Evolutionary conservation across 1,284 basidiomycete species (phyloP), one percentile per base, ranked within the genome.

Genomic region (Caloboletus firmus): DNA sequence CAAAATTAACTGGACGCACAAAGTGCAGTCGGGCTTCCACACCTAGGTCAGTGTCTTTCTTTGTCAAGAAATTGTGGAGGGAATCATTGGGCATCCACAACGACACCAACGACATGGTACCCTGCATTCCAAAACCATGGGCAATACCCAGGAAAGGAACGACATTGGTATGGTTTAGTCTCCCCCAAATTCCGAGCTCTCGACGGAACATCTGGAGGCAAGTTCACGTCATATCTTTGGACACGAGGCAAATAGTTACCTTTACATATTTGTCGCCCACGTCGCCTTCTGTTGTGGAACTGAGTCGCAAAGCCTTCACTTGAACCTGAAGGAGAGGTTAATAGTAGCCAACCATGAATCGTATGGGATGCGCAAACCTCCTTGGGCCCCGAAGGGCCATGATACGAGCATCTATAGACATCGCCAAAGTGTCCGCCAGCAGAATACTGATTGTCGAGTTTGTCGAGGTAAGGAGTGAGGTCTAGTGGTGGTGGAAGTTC

Each of bases 121-220:
- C 51, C 2, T 1, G 0, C 51, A 58, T 51, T 10, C 58, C 63
- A 45, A 63, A 62, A 0, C 63, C 62, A 11, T 49, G 30, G 13
- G 59, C 48, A 34, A 59, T 28, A 15, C 60, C 60, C 1, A 59
- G 31, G 39, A 60, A 59, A 1, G 50, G 58, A 15, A 59, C 55
- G 4, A 59, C 13, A 34, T 54, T 56, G 7, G 15, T 7, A 40
- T 62, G 61, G 1, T 48, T 3, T 0, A 62, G 20, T 41, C 58
- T 65, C 39, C 12, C 56, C 62, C 60, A 62, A 18, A 62, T 64
- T 9, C 57, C 53, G 1, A 62, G 60, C 12, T 62, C 61, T n/a
- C 63, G 45, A 24, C 37, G 50, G 22, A 65, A 6, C 54, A 51
- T 52, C 61, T 63, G 0, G 26, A 28, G 26, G 26, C 6, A 28